Base-by-base conservation (phyloP, 1,139 yeast species). In the Geotrichum aggregatum region DNA sequence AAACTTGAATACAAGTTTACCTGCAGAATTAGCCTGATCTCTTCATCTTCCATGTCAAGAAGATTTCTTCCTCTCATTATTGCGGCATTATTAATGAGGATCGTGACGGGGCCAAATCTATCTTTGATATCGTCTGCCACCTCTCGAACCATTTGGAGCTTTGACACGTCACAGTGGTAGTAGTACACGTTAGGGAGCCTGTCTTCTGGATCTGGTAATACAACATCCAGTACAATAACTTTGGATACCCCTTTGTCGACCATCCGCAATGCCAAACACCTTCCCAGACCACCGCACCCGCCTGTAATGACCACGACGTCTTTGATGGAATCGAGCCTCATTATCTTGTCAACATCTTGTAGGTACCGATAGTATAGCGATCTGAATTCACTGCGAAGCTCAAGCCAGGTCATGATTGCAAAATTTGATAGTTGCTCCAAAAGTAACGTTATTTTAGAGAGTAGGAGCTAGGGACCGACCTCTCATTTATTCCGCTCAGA, bases 81-180 rank as follows among this genome's bases (percentile, higher is more conserved):
- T 0, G 87, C 98, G 0, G 97, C 97, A 65, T 91, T 89, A 67
- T 88, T 88, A 48, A 91, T 76, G 13, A 91, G 70, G 1, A 87
- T 74, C 0, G 88, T 78, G 1, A 84, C 83, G 0, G 65, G 61
- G 0, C 95, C 95, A 45, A 82, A 66, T 53, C 65, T 61, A 6
- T 52, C 49, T 4, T 31, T 22, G 18, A 50, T 50, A 18, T 50
- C 47, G 3, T 40, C 36, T 11, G 53, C 54, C n/a, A 63, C 64
- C 1, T 44, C 45, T 34, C 47, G 43, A 1, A 87, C 75, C 33
- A 75, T 72, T 1, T 65, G 62, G 26, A 74, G 56, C 53, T 78
- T 68, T 47, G 91, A 74, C 7, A 89, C 85, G 67, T 89, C 95
- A 65, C 96, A 86, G 49, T 70, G 57, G 58, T 75, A 80, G 65